Base-by-base conservation (phyloP, 2,329 filamentous ascomycete species). In the Diaporthe amygdali region DNA sequence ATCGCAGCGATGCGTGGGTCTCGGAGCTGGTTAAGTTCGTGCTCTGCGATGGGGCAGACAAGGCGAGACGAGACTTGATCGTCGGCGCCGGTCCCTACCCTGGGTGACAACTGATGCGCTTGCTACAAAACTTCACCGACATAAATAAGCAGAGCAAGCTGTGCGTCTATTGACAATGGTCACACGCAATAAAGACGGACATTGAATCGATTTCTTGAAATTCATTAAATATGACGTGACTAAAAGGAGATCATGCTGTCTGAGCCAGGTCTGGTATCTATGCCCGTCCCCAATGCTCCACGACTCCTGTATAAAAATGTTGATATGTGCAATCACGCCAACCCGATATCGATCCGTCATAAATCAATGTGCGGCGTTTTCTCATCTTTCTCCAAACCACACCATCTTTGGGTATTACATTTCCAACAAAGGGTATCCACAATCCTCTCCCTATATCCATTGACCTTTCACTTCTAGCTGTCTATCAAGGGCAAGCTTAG, bases 401-500 rank as follows among this genome's bases (percentile, higher is more conserved):
- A 7, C 37, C 55, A 41, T 27, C 27, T 55, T 25, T 14, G 51
- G 69, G 61, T 68, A 59, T 71, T 56, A 59, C 39, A 46, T 22
- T 47, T 44, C 41, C 63, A 68, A 55, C 47, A 61, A 39, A 61
- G 59, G 70, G 66, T 71, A 70, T 70, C 55, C 54, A 63, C 47
- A 44, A 54, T n/a, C 41, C 25, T 63, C 30, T 49, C 20, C 34
- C 9, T 20, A 52, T 46, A 20, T 17, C 27, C 2, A 27, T 25
- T 30, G 30, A 32, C 27, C 37, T 61, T 25, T 30, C 8, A 44
- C 27, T 5, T 17, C 17, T 10, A 39, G 49, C 34, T n/a, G 17
- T 6, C 17, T 14, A 5, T 32, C 27, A 46, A 44, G 12, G 17
- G 8, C 20, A 9, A 41, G 32, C 68, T 77, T 82, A 82, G 68